phyloP scores from a whole-genome alignment of 441 rosid species.

The Croton setiger region DNA sequence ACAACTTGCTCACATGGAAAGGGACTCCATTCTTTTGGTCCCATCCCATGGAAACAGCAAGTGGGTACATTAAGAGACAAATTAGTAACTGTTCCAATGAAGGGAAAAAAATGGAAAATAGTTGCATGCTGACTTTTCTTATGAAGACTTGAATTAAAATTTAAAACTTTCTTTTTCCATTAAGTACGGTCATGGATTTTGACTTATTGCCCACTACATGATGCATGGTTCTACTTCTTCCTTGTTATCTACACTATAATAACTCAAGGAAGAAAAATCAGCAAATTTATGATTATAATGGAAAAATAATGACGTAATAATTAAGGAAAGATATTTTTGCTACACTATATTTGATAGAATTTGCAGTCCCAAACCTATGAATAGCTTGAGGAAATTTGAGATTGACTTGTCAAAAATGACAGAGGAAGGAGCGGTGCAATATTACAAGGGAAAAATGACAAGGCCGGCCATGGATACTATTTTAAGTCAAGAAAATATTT shows the following conservation, averaged over 20 bases:
- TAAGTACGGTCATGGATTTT: neutral
- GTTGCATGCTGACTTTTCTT: slow-evolving; percentile 10
- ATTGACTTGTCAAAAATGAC: neutral
- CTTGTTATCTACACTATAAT: neutral
- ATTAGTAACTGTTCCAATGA: neutral
- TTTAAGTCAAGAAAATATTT: neutral
- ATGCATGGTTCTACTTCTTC: neutral
- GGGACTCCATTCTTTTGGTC: neutral
- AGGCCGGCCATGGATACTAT: neutral
- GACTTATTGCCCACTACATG: slow-evolving; percentile 7
- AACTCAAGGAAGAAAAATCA: neutral
- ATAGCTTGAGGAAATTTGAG: neutral
- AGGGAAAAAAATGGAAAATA: neutral
- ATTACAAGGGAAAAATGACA: neutral
- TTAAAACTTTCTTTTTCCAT: neutral
- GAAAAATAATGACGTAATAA: too few species aligned
- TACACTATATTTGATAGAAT: neutral
- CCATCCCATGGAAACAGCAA: neutral
- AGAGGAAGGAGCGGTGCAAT: neutral
- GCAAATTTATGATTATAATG: neutral
- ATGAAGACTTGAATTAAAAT: neutral
- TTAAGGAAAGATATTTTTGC: neutral
- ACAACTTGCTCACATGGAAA: neutral
- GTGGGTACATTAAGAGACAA: neutral
- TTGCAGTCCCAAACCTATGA: neutral